Base-by-base conservation (phyloP, 805 yeast genomes). In the Yamadazyma phyllophila region DNA sequence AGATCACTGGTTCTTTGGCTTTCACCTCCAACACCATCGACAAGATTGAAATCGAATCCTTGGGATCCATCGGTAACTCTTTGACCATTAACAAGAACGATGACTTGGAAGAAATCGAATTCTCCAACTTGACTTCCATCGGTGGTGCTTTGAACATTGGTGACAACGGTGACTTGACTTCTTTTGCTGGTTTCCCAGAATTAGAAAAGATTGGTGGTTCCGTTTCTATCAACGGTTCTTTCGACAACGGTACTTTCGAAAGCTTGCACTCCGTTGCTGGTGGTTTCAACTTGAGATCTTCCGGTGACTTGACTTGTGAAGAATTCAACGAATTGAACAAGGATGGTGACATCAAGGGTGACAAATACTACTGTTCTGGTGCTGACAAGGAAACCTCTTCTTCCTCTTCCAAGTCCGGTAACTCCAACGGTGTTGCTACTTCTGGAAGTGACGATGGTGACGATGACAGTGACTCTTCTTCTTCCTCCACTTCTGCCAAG, bases 71-170 rank as follows among this genome's bases (percentile, higher is more conserved):
- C 61, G 97, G 97, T 66, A 88, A 85, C 60, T 82, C 96, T 55
- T 79, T 94, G 60, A 71, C 91, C 54, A 71, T 94, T 61, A 73
- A 73, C 65, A 74, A 83, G 56, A 94, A 94, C 80, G 77, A 79
- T 51, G 78, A 85, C 45, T 81, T 94, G 67, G 78, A 80, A 59
- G 77, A 73, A 57, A 56, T 87, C 49, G 81, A 83, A 55, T 85
- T 89, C 77, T 74, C 86, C 43, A 67, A 77, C 64, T 81, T 94
- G 70, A 75, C 82, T 51, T 54, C 78, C 41, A 74, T 94, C 60
- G 95, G 92, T 67, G 98, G 99, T 80, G 99, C 97, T 70, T 87
- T 94, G 69, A 83, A 80, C 60, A 74, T 94, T 63, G 81, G 87
- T 53, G 88, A 90, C 82, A 94, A 94, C 85, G 73, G 88, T 54